Percentiles rank a stretch among this genome's conserved stretches.
Evolutionary conservation across 768 basidiomycete species (phyloP).

Genomic region (Hemileccinum rubropunctum): DNA sequence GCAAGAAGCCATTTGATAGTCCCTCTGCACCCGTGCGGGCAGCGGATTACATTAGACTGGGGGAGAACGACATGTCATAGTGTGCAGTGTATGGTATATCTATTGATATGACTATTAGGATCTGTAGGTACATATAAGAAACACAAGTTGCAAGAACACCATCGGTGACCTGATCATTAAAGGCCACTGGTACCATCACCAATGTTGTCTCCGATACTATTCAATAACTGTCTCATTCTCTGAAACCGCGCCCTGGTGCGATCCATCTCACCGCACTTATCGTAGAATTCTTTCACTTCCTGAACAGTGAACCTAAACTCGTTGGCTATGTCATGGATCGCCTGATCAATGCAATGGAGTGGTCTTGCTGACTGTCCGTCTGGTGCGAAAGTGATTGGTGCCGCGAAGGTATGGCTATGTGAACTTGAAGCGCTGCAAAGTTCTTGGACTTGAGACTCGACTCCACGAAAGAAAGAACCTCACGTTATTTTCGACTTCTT

Average conservation of each 20-base stretch:
- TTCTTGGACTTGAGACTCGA: background rate
- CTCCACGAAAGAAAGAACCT: conserved; percentile 11
- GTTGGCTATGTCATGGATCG: conserved; percentile 61
- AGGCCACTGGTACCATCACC: conserved; percentile 4
- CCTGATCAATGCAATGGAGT: conserved; percentile 66
- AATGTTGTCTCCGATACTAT: conserved; percentile 23
- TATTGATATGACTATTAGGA: background rate
- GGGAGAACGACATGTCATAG: conserved; percentile 55
- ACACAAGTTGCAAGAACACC: background rate
- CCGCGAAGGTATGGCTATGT: background rate
- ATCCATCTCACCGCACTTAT: conserved; percentile 68
- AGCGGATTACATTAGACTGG: conserved; percentile 63
- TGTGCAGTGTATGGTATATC: background rate
- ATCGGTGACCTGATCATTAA: conserved; percentile 7
- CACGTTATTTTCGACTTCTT: conserved; percentile 49
- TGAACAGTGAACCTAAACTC: conserved; percentile 70
- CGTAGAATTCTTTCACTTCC: conserved; percentile 78
- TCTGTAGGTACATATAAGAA: background rate
- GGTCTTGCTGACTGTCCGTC: conserved; percentile 8
- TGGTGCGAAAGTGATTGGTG: conserved; percentile 4
- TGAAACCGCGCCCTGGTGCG: conserved; percentile 64
- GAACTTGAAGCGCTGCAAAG: conserved; percentile 4
- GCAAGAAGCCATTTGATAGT: conserved; percentile 73
- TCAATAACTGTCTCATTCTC: conserved; percentile 55
- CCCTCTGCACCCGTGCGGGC: conserved; percentile 77